Percentiles rank a stretch among this genome's conserved stretches.
Conservation (phyloP, 2,329 filamentous ascomycete genomes). For the Simplicillium sp. region DNA sequence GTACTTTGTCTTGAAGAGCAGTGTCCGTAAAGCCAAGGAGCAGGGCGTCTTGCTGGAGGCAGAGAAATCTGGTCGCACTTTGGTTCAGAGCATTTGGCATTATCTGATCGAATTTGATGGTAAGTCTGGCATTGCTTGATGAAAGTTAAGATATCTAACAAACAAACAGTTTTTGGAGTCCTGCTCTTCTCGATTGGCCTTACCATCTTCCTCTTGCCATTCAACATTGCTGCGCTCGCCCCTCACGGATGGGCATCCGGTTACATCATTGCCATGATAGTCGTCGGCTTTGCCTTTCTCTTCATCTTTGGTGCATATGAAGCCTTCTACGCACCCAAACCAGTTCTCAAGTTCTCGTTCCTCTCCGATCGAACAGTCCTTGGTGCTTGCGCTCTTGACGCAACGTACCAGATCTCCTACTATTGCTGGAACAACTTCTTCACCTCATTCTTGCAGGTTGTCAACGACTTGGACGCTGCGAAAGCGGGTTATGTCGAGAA, state of each 20-base stretch:
- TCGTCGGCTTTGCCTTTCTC: constrained; percentile 50
- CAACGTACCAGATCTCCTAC: constrained; percentile 37
- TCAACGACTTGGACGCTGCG: constrained; percentile 30
- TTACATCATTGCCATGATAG: constrained; percentile 50
- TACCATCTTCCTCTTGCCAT: constrained; percentile 53
- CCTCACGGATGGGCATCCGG: constrained; percentile 39
- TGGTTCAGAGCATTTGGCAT: constrained; percentile 35
- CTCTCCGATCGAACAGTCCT: constrained; percentile 41
- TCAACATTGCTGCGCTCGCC: constrained; percentile 42
- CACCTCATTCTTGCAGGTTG: constrained; percentile 45
- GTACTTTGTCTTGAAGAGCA: constrained; percentile 40
- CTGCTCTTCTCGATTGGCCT: constrained; percentile 48
- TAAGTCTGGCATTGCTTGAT: constrained; percentile 12
- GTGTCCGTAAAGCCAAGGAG: constrained; percentile 46
- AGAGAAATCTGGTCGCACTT: constrained; percentile 31
- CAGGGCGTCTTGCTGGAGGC: constrained; percentile 28
- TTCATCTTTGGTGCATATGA: constrained; percentile 48
- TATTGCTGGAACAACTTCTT: constrained; percentile 46
- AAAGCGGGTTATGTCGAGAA: constrained; percentile 36
- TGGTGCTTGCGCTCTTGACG: constrained; percentile 35
- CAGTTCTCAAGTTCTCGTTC: constrained; percentile 45
- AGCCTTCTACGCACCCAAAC: constrained; percentile 42
- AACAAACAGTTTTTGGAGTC: constrained; percentile 36
- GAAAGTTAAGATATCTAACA: not conserved
- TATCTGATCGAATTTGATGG: constrained; percentile 49